phyloP scores from a whole-genome alignment of 2,329 filamentous ascomycete species.

The Tolypocladium amazonense region DNA sequence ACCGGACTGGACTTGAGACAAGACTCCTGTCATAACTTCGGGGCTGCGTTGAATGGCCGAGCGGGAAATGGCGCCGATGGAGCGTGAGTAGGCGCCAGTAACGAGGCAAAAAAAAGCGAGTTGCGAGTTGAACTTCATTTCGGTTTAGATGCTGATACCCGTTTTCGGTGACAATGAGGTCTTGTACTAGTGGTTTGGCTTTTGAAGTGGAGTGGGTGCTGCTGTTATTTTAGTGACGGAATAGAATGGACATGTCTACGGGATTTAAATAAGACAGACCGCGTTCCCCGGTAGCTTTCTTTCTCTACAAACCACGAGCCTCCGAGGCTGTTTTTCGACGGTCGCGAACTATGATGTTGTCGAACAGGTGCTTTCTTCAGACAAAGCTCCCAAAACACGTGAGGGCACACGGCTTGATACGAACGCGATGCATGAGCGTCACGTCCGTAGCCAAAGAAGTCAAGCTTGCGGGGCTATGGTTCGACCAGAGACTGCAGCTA shows the following conservation, averaged over 20 bases:
- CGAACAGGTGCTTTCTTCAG: background rate
- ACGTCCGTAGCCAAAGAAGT: background rate
- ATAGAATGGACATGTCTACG: background rate
- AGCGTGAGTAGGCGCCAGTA: background rate
- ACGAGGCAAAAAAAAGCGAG: background rate
- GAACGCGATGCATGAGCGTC: background rate
- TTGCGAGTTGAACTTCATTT: constrained; percentile 3
- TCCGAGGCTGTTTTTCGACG: background rate
- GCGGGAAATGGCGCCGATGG: background rate
- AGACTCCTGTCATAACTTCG: background rate
- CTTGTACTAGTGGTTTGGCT: background rate
- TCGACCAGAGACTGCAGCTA: background rate
- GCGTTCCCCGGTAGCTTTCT: background rate
- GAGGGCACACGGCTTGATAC: background rate
- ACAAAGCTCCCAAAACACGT: background rate
- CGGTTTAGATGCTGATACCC: background rate
- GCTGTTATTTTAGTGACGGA: background rate
- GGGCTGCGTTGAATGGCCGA: background rate
- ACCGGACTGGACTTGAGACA: background rate
- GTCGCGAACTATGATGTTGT: background rate
- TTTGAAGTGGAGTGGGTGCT: background rate
- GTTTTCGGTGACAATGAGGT: background rate
- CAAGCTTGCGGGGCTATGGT: background rate
- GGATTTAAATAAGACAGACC: background rate
- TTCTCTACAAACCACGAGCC: background rate